Evolutionary conservation across 768 basidiomycete genomes (phyloP), one percentile per base, ranked within the genome.

Genomic region (Boletus rex-veris): DNA sequence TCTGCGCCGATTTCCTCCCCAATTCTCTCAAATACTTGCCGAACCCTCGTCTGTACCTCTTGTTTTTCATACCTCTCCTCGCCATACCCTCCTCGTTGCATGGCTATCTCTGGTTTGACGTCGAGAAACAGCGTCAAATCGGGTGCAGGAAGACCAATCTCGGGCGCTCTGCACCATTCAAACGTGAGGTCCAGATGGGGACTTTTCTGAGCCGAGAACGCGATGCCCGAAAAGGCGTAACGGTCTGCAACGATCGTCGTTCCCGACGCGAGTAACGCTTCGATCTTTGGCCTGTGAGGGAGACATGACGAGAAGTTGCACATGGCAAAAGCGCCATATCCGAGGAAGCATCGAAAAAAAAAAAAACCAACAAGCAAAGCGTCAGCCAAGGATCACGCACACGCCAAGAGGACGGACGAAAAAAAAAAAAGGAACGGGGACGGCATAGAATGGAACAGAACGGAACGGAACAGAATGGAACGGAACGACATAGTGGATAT

Each of bases 151-250:
- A 99, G 85, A 8, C 82, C 81, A n/a, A 84, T 73, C 59, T 99
- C 96, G 5, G 95, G 94, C 1, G 84, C 75, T 45, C 83, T 79
- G 68, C 94, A 96, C 90, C 92, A 99, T 15, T 81, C 77, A 59
- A 86, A 88, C 0, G 86, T 75, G 45, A 96, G 79, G 35, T 76
- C 76, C 37, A 53, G 53, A 10, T 40, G 53, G 19, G 52, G 19
- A 3, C 33, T 30, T 60, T 88, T 86, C 16, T 85, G 76, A 1
- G 80, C 78, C 14, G 86, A 87, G 69, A 98, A 98, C 2, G 92
- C 94, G 58, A 94, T 86, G 0, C 96, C 96, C 3, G 95, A 98
- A 72, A 98, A 98, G 1, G 94, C 91, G 68, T 98, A 99, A 40
- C 97, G 81, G 68, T 98, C 96, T 64, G 90, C 92, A 42, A 99